A percentile compares a stretch with the other conserved stretches of the same genome.
phyloP scores from a whole-genome alignment of 441 rosid genomes.

The Breynia disticha region DNA sequence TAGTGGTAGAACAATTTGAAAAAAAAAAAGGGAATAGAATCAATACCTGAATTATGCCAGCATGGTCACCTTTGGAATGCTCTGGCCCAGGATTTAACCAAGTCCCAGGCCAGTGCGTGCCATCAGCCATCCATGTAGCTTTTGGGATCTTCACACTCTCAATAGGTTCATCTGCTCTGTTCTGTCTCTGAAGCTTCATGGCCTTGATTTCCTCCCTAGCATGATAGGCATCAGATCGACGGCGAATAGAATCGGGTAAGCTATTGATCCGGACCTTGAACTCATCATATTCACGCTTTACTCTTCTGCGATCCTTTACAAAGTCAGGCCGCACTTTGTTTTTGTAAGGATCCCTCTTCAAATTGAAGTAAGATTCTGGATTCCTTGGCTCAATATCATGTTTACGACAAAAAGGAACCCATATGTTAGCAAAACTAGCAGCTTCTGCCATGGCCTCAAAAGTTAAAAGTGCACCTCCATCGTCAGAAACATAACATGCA shows the following conservation, averaged over 20 bases:
- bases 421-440: slow-evolving; percentile 69
- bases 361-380: slow-evolving; percentile 63
- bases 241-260: slow-evolving; percentile 68
- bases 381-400: slow-evolving; percentile 71
- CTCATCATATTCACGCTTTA: slow-evolving; percentile 81
- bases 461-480: slow-evolving; percentile 82
- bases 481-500: slow-evolving; percentile 87
- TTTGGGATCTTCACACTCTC: slow-evolving; percentile 65
- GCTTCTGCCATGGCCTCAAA: slow-evolving; percentile 98
- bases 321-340: slow-evolving; percentile 63
- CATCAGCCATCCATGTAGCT: slow-evolving; percentile 92
- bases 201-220: slow-evolving; percentile 83
- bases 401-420: slow-evolving; percentile 87
- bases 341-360: slow-evolving; percentile 75
- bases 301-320: slow-evolving; percentile 64
- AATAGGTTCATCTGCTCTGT: slow-evolving; percentile 40
- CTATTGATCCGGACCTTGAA: slow-evolving; percentile 72
- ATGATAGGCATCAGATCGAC: slow-evolving; percentile 73
- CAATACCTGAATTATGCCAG: slow-evolving; percentile 71
- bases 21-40: neutral
- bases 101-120: slow-evolving; percentile 83
- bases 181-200: slow-evolving; percentile 61
- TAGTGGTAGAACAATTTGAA: too few relatives aligned
- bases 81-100: slow-evolving; percentile 55
- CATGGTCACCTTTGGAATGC: slow-evolving; percentile 71